Evolutionary conservation across 805 yeast species (phyloP), one percentile per base, ranked within the genome.

Genomic region (Candida maris): DNA sequence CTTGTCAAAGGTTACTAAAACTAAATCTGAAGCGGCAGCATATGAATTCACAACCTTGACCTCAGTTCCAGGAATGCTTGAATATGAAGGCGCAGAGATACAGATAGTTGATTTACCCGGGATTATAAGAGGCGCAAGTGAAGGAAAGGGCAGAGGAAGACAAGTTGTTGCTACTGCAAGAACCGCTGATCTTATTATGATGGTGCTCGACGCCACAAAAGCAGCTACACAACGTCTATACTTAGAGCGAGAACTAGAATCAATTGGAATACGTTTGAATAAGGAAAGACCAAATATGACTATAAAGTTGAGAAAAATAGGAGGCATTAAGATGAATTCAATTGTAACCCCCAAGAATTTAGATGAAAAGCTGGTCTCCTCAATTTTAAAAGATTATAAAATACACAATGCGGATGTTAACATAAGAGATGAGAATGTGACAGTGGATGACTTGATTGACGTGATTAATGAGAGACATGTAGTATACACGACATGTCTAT

Each of bases 21-120:
- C 97, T 2, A 86, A 86, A 60, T 84, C 96, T 1, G 97, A 88
- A 59, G 85, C 95, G 35, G 98, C 97, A 5, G 85, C 81, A 33
- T 91, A 93, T 56, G 93, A 95, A 35, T 91, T 91, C 71, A 91
- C 98, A 6, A 91, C 98, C 0, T 73, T 91, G 59, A 91, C 98
- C 0, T 87, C 96, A 0, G 97, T 91, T 15, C 97, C 97, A 0
- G 97, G 97, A 32, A 95, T 93, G 9, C 68, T 91, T 50, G 91
- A 88, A 57, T 88, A 91, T 57, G 87, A 88, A 56, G 97, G 97
- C 25, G 96, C 97, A 0, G 96, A 89, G 55, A 88, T 91, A 44
- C 98, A 91, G 65, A 81, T 93, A 48, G 91, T 91, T n/a, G 98
- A 91, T 72, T 66, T 91, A 35, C 98, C 98, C 1, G 98, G 98